Evolutionary conservation across 2,329 filamentous ascomycete species (phyloP).

Genomic region (Hyphodiscus sp.): DNA sequence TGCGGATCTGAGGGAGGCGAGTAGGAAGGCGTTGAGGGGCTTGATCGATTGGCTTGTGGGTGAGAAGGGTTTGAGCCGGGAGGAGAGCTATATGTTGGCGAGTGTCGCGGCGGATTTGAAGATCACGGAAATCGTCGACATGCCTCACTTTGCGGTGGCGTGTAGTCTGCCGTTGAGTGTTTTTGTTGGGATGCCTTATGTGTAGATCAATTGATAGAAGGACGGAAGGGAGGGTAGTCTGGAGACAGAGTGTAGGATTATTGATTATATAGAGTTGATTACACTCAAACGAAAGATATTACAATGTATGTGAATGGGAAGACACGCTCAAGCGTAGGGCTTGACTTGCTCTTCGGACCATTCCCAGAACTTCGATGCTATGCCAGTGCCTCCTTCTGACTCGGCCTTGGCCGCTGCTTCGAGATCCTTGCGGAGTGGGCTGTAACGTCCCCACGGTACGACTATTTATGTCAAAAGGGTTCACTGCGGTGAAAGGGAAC

Average conservation of each 20-base stretch:
- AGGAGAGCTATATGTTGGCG: constrained; percentile 46
- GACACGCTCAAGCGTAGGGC: constrained; percentile 16
- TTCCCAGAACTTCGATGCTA: constrained; percentile 34
- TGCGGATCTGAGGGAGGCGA: constrained; percentile 40
- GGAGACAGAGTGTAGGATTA: background rate
- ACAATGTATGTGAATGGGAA: background rate
- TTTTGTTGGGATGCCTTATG: constrained; percentile 31
- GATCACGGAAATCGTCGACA: constrained; percentile 46
- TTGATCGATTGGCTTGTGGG: constrained; percentile 42
- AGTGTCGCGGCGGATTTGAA: constrained; percentile 44
- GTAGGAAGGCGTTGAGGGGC: constrained; percentile 41
- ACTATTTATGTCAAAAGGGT: constrained; percentile 23
- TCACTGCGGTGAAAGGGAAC: background rate
- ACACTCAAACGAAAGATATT: background rate
- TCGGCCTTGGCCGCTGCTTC: constrained; percentile 25
- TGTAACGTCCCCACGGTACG: constrained; percentile 38
- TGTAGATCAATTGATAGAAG: background rate
- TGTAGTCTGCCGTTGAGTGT: constrained; percentile 43
- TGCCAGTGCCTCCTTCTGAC: constrained; percentile 31
- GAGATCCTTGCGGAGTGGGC: constrained; percentile 28
- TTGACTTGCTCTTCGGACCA: constrained; percentile 36
- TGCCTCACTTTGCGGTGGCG: constrained; percentile 46
- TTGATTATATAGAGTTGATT: too few relatives aligned
- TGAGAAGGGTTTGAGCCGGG: constrained; percentile 38
- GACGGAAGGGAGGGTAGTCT: too few relatives aligned